These are phyloP conservation scores for Pueraria montana DNA, from an alignment of 306 rosid genomes.

Conservation along the genomic window DNA sequence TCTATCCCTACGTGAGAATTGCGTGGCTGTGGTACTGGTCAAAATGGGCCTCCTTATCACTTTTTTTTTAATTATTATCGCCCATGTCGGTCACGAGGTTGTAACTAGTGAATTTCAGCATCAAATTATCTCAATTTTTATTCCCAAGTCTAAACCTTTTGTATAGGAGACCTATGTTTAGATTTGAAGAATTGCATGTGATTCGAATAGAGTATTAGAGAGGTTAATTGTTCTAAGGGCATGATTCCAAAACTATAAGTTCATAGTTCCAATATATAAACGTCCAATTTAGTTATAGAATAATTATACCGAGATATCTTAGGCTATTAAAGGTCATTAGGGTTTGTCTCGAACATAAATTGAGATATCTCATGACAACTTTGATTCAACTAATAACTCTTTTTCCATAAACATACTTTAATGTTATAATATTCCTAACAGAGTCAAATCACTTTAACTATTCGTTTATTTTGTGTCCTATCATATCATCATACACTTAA, in stretches of 20 bases:
- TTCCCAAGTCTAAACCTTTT: neutral
- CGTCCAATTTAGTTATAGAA: neutral
- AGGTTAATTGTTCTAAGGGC: neutral
- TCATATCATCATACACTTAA: too few relatives aligned
- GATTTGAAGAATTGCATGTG: neutral
- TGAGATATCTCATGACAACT: too few relatives aligned
- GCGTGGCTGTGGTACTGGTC: conserved; percentile 1
- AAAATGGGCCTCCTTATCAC: conserved; percentile 14
- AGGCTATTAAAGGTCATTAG: neutral
- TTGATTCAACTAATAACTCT: too few relatives aligned
- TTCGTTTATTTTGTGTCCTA: too few relatives aligned
- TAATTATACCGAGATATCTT: neutral
- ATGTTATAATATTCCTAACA: too few relatives aligned
- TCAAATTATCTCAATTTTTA: conserved; percentile 2
- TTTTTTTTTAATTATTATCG: neutral
- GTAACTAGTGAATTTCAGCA: neutral
- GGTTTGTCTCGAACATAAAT: too few relatives aligned
- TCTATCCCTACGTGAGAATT: neutral
- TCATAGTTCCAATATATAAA: neutral
- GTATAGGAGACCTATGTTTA: neutral
- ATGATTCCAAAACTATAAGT: neutral
- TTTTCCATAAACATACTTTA: neutral
- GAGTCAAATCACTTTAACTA: too few relatives aligned
- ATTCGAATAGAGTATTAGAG: neutral
- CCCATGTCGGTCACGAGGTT: conserved; percentile 13